These are phyloP conservation scores for Populus hybrid DNA, from an alignment of 441 rosid species.

Conservation along the genomic window DNA sequence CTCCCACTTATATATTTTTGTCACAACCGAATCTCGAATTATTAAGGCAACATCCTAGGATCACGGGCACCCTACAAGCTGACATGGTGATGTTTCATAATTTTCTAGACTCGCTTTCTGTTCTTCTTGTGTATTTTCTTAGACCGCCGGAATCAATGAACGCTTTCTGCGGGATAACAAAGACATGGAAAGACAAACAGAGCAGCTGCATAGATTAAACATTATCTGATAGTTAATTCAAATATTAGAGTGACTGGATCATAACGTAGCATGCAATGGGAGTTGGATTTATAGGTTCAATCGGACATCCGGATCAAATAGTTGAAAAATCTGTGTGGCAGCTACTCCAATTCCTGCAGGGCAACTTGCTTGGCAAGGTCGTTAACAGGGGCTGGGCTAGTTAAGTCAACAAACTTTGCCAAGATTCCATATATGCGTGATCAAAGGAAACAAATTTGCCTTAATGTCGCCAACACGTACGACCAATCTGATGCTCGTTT, in stretches of 20 bases:
- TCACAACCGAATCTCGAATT: not conserved
- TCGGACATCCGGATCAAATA: too few relatives aligned
- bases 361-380: too few relatives aligned
- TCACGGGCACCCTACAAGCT: not conserved
- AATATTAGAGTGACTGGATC: too few relatives aligned
- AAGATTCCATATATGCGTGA: too few relatives aligned
- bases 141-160: not conserved
- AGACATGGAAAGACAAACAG: not conserved
- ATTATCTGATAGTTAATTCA: too few relatives aligned
- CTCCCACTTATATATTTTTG: not conserved
- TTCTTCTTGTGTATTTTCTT: not conserved
- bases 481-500: not conserved
- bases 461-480: not conserved
- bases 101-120: not conserved
- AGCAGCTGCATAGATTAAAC: not conserved
- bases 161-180: not conserved
- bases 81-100: not conserved
- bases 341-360: too few relatives aligned
- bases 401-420: too few relatives aligned
- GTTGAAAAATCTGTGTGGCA: too few relatives aligned
- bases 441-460: not conserved
- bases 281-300: too few relatives aligned
- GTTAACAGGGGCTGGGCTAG: too few relatives aligned
- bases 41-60: not conserved
- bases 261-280: too few relatives aligned